Base-by-base conservation (phyloP, 768 basidiomycete species). In the Filobasidium wieringae region DNA sequence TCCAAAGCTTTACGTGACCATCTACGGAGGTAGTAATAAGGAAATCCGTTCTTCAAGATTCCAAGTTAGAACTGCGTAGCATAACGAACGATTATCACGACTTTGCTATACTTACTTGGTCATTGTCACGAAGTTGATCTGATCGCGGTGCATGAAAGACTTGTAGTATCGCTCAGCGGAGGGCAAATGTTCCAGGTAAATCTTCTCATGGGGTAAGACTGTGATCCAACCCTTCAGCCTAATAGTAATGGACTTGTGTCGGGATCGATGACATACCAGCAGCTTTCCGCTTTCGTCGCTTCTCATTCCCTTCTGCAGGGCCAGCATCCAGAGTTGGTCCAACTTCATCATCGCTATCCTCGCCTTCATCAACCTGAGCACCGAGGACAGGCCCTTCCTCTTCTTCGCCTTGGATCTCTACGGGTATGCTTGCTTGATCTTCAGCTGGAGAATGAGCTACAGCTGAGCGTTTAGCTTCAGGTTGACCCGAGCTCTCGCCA, bases 1-100 rank as follows among this genome's bases (percentile, higher is more conserved):
- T 97, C 95, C 95, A 99, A n/a, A 99, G 75, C 72, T 99, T 99
- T 62, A 97, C 74, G 73, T 91, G 86, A 1, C 95, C 95, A 69
- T 97, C 95, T 9, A 90, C 74, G 2, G 93, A 96, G 0, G 93
- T 91, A 7, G 95, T 99, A 50, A 99, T 79, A 40, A 97, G 69
- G 68, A 96, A 99, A 57, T 90, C 84, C 12, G 90, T 93, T 72
- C 93, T 95, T 64, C n/a, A n/a, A n/a, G n/a, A n/a, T n/a, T n/a
- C n/a, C n/a, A n/a, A 7, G 22, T 51, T 22, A 51, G 27, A 7
- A 30, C 9, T 9, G 29, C 19, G 19, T 47, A n/a, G 9, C 9
- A 19, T n/a, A n/a, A n/a, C n/a, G n/a, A n/a, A n/a, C n/a, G n/a
- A n/a, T n/a, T n/a, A n/a, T n/a, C n/a, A n/a, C n/a, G n/a, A n/a